Base-by-base conservation (phyloP, 2,329 filamentous ascomycete genomes). In the Aureobasidium melanogenum region DNA sequence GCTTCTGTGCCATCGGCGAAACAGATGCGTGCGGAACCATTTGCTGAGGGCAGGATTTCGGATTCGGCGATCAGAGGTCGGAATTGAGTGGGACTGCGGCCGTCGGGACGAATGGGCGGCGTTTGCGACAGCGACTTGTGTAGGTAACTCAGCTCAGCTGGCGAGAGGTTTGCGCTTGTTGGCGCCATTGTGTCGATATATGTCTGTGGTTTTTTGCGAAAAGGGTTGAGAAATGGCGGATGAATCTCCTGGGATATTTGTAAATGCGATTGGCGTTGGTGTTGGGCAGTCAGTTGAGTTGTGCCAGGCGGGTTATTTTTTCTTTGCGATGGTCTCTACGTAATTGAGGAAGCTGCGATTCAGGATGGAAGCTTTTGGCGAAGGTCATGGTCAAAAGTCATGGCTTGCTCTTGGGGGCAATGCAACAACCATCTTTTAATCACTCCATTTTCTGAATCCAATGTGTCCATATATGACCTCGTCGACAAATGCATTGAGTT, bases 1-100 rank as follows among this genome's bases (percentile, higher is more conserved):
- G 94, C 94, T 75, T 99, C 94, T 1, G 91, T 96, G 55, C 94
- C 94, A 73, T 99, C 94, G 3, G 91, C 86, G 72, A 97, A 95
- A 67, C 93, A 96, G 50, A 99, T 88, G 36, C 95, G 85, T 63
- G 94, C 93, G 74, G 89, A 95, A 64, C 94, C 94, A 71, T 97
- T 96, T 17, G 93, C 88, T 50, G 87, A 86, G 0, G 94, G 92
- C 0, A 99, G 82, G 61, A 97, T 89, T 62, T 90, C 89, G 60
- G 89, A 91, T 78, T 99, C 94, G 63, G 94, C 94, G 19, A 88
- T 85, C 62, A 99, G 79, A 0, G 93, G 91, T 3, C 94, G 89
- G 80, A 97, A 97, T 74, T 97, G 90, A 36, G 86, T 89, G 22
- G 91, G 79, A 19, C 84, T 77, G 70, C 92, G 89, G 65, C 88